Base-by-base conservation (phyloP, 2,329 filamentous ascomycete species). In the Zymoseptoria tritici region DNA sequence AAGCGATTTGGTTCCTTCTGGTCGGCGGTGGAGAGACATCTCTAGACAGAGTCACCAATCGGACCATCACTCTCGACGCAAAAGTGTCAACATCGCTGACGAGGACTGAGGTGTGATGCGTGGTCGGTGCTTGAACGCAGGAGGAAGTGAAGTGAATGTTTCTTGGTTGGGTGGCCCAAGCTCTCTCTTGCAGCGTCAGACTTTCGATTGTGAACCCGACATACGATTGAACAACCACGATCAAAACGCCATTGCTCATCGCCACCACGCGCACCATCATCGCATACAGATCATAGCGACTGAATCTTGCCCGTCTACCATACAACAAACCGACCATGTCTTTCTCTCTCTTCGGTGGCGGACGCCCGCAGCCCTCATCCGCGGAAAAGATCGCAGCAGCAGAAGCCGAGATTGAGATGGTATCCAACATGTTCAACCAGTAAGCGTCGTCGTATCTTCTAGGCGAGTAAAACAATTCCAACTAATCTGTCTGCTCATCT, bases 371-470 rank as follows among this genome's bases (percentile, higher is more conserved):
- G 80, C 89, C 92, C 75, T 89, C 91, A 65, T 96, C 92, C 72
- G 92, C 91, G 77, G 90, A 97, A 83, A 99, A 97, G 84, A 94
- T 99, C 76, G 89, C 90, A 71, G 90, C 91, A 71, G 92, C 95
- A 70, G 93, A 99, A 81, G 88, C 91, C 68, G 95, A 99, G 81
- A 91, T 97, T 78, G 94, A 97, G 79, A 92, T 97, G 82, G 86
- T 97, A 69, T 90, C 91, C 64, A 92, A 97, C 77, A 97, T 97
- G 88, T 96, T 96, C 83, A 93, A 91, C 81, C 90, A 94, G 94
- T 97, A 85, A 62, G 77, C 50, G 20, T 57, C 20, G 24, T 9
- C 9, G 11, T 11, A 21, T 4, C 9, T 13, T 6, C 22, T 31
- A 52, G 49, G n/a, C 24, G 4, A 42, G 51, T 54, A 54, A 50